A percentile compares a stretch with the other conserved stretches of the same genome.
Evolutionary conservation across 371 early-diverging fungal species (phyloP).

Genomic region (Saksenaea oblongispora): DNA sequence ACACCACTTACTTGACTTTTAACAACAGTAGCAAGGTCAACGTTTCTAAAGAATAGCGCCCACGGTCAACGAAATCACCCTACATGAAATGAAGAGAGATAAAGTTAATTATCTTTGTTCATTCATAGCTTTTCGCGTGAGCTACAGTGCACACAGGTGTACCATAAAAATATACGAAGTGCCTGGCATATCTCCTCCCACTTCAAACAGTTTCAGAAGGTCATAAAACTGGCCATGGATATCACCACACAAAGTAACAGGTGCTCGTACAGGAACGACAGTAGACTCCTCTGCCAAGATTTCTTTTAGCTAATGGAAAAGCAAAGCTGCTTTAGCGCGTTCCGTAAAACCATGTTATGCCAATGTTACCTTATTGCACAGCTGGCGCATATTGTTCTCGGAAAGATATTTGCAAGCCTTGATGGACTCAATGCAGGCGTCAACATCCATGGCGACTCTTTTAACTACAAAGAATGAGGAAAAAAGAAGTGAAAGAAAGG

Average conservation of each 20-base stretch:
- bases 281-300: constrained; percentile 94
- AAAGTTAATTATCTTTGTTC: not conserved
- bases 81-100: not conserved
- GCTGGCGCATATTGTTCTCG: constrained; percentile 92
- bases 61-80: constrained; percentile 99
- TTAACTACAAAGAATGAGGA: constrained; percentile 6
- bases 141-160: not conserved
- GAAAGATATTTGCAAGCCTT: constrained; percentile 88
- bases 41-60: constrained; percentile 98
- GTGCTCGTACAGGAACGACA: constrained; percentile 91
- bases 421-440: constrained; percentile 55
- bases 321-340: not conserved
- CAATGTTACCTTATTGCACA: constrained; percentile 84
- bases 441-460: constrained; percentile 53
- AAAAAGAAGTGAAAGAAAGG: constrained; percentile 1
- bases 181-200: constrained; percentile 95
- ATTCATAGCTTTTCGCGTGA: not conserved
- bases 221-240: constrained; percentile 99
- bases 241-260: constrained; percentile 98
- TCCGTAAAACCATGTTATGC: not conserved
- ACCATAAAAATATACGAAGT: constrained; percentile 98
- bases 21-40: constrained; percentile 90
- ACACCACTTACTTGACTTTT: constrained; percentile 78
- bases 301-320: constrained; percentile 76
- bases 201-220: constrained; percentile 95